These are phyloP conservation scores for Rubia peregrina DNA, from an alignment of 305 asterid genomes.

Conservation along the genomic window DNA sequence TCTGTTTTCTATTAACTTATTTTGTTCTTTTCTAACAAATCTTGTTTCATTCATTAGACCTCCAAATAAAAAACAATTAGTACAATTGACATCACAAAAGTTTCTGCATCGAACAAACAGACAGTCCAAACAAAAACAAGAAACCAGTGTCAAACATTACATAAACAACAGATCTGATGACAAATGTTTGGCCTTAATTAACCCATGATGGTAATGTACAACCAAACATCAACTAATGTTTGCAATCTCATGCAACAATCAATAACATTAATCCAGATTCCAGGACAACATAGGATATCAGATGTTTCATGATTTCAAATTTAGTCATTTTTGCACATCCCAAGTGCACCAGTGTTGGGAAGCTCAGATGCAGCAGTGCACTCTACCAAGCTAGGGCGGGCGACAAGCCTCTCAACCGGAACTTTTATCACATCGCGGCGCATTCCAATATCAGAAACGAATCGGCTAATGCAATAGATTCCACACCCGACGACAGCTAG, in stretches of 20 bases:
- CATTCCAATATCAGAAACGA: conserved; percentile 64
- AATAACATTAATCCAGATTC: background rate
- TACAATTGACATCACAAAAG: too few relatives aligned
- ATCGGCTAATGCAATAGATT: conserved; percentile 62
- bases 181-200: background rate
- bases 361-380: conserved; percentile 21
- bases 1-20: too few relatives aligned
- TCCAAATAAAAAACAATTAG: too few relatives aligned
- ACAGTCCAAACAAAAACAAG: too few relatives aligned
- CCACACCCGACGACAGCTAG: conserved; percentile 59
- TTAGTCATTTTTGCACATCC: conserved; percentile 17
- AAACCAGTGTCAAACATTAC: too few relatives aligned
- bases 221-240: background rate
- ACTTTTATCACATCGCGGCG: conserved; percentile 72
- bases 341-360: background rate
- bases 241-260: background rate
- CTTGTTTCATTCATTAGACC: too few relatives aligned
- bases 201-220: background rate
- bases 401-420: conserved; percentile 74
- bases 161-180: background rate
- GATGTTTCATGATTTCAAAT: background rate
- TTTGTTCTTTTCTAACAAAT: too few relatives aligned
- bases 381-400: conserved; percentile 22
- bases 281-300: background rate
- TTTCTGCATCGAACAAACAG: too few relatives aligned